Base-by-base conservation (phyloP, 78 protist species). In the Anaeramoeba flamelloides region DNA sequence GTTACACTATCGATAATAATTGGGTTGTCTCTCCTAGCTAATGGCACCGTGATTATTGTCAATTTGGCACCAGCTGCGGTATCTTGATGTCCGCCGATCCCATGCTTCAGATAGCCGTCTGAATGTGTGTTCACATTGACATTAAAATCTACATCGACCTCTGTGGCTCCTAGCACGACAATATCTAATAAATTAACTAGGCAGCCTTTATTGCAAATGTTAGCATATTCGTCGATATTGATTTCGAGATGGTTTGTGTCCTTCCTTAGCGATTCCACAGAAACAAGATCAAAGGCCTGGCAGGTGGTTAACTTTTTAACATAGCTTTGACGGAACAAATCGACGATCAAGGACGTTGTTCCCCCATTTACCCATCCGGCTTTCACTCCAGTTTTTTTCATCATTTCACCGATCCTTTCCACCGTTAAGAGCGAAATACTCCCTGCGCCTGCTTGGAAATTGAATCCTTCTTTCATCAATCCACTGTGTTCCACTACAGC, bases 21-120 rank as follows among this genome's bases (percentile, higher is more conserved):
- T 33, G 82, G 82, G 82, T 80, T 80, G 75, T 1, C 2, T 31
- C 82, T 38, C 31, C 82, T 75, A 34, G 75, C 75, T 17, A 40
- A 32, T n/a, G 82, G 82, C 22, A 12, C n/a, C 41, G 75, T 39
- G 36, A 80, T 39, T 32, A 80, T 80, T n/a, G 75, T n/a, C 36
- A 80, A 34, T 34, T 80, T 80, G 75, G 75, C 82, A 34, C 82
- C 82, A 31, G 82, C 82, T 33, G 82, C 82, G 2, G 82, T 80
- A 39, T 80, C 82, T 34, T 80, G 82, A 39, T 40, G 75, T 1
- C 82, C 82, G 74, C 82, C 82, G 2, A 77, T 80, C 38, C 74
- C 74, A 34, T 80, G 82, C 64, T 33, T 12, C 22, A 80, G n/a
- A 39, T 8, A 80, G 2, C 82, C 82, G 74, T 80, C 77, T 17